Evolutionary conservation across 2,329 filamentous ascomycete species (phyloP).

Genomic region (Penicillium brevicompactum): DNA sequence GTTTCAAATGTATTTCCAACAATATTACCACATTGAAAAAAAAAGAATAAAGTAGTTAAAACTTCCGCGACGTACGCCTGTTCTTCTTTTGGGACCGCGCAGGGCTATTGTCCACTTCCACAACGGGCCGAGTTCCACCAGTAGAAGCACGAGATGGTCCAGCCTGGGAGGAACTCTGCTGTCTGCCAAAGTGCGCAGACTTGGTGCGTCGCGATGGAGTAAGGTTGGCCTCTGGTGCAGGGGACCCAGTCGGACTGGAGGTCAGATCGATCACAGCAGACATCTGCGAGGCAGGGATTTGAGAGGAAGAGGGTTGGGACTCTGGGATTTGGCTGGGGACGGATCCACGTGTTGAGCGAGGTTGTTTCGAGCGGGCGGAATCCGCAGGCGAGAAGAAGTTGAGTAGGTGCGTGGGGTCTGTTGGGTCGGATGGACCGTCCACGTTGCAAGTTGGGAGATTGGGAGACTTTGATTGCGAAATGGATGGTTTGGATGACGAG

Average conservation of each 20-base stretch:
- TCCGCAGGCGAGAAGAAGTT: conserved; percentile 1
- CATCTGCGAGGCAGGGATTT: conserved; percentile 12
- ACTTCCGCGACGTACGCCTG: conserved; percentile 11
- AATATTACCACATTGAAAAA: background rate
- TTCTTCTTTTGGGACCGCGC: conserved; percentile 17
- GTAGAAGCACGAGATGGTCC: conserved; percentile 25
- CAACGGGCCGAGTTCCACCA: conserved; percentile 15
- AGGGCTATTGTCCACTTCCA: conserved; percentile 24
- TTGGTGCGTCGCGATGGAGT: background rate
- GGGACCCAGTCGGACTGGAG: conserved; percentile 3
- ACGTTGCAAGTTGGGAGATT: conserved; percentile 14
- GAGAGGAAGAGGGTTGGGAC: conserved; percentile 1
- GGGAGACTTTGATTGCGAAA: conserved; percentile 12
- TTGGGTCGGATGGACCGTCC: conserved; percentile 8
- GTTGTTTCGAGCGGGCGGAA: conserved; percentile 15
- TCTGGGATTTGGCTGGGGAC: background rate
- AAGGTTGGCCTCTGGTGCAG: background rate
- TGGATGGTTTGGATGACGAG: background rate
- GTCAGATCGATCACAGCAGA: conserved; percentile 24
- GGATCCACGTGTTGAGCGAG: background rate
- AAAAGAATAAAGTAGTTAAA: background rate
- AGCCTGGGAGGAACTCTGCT: conserved; percentile 15
- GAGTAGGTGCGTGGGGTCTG: background rate
- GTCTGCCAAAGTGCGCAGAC: background rate
- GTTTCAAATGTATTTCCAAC: background rate